Evolutionary conservation across 495 filamentous ascomycete species (phyloP), one percentile per base, ranked within the genome.

Genomic region (Chaetomidium leptoderma): DNA sequence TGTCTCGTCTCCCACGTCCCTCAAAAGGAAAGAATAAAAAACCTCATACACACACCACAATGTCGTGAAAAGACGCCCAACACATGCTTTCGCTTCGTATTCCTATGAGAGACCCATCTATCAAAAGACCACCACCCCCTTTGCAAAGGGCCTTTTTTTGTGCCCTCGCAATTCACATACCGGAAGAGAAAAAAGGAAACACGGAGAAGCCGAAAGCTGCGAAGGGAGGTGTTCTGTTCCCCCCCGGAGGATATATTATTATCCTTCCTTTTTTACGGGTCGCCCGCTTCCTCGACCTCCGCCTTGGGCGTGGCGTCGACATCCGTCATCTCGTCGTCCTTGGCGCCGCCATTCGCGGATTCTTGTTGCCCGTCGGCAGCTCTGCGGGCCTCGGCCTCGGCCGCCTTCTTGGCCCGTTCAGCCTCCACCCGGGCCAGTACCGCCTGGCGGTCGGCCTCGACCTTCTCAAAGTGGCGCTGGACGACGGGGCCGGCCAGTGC

Each of bases 391-490:
- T 78, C 88, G 63, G 88, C 78, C 67, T 87, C 86, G 50, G 83
- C 84, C 51, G 81, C 82, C 66, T 85, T 85, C 78, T 92, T 92
- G 72, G 86, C 87, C 56, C 85, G 84, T 54, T 86, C 88, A 66
- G 95, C 91, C 64, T 97, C 90, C 59, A 90, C 81, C 40, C 79
- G 83, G 66, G 88, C 85, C 65, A 83, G 83, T 24, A 87, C 66
- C 9, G 86, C 88, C 67, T 91, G 83, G 39, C 91, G 88, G 75
- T 97, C 92, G 57, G 86, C 86, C 69, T 97, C 91, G 57, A 87
- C 75, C 79, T 95, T 96, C 73, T 98, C 93, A 68, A 89, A 88
- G 83, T 96, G 91, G 56, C 92, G 86, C 77, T 96, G 92, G 48
- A 91, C 85, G 72, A 98, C 88, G 59, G 93, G 95, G 17, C 91